phyloP scores from a whole-genome alignment of 345 rosid species.

The Aurinia saxatilis region DNA sequence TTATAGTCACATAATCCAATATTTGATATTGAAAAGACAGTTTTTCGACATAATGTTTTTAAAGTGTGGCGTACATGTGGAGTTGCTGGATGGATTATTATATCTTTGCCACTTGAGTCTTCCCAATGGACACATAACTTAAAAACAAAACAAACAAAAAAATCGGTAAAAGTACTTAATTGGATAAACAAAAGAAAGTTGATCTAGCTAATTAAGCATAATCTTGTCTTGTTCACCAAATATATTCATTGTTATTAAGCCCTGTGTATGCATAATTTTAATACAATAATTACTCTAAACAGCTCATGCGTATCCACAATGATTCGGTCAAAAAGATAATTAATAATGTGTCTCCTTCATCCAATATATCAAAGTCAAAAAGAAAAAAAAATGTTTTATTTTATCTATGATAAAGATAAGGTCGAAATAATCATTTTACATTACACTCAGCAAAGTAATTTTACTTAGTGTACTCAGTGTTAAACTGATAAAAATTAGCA shows the following conservation, averaged over 20 bases:
- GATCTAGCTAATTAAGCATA: background rate
- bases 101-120: slow-evolving; percentile 18
- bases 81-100: slow-evolving; percentile 12
- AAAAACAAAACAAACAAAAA: background rate
- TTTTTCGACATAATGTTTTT: too few species aligned
- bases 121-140: slow-evolving; percentile 20
- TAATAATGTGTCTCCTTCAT: slow-evolving; percentile 7
- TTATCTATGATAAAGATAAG: background rate
- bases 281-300: background rate
- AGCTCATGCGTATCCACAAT: slow-evolving; percentile 25
- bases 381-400: background rate
- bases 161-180: background rate
- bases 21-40: too few species aligned
- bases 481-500: background rate
- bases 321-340: slow-evolving; percentile 17
- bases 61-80: slow-evolving; percentile 22
- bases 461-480: background rate
- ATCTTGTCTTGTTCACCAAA: slow-evolving; percentile 13
- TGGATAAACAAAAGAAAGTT: background rate
- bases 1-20: too few species aligned
- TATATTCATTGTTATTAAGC: background rate
- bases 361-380: slow-evolving; percentile 4
- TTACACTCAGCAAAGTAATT: background rate
- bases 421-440: background rate
- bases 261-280: background rate